Conservation (phyloP, 2,329 filamentous ascomycete species). For the Phialophora macrospora region DNA sequence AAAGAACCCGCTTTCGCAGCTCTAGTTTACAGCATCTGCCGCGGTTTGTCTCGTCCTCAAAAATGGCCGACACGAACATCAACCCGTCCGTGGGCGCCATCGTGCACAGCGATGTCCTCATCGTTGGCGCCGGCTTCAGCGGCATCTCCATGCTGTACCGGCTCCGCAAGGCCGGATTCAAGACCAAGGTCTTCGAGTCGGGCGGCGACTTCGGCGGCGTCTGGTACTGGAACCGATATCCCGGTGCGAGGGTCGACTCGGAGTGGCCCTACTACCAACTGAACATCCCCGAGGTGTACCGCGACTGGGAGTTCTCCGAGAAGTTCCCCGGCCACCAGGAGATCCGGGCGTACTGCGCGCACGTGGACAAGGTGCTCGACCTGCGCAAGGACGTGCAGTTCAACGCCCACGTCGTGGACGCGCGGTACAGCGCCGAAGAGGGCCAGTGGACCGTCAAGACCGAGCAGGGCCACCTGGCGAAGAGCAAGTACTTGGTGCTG, state of each 20-base stretch:
- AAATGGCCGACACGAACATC: conserved; percentile 17
- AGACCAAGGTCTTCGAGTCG: conserved; percentile 45
- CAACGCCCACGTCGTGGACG: conserved; percentile 45
- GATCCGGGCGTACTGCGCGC: conserved; percentile 49
- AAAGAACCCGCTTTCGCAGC: neutral
- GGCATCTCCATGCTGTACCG: conserved; percentile 40
- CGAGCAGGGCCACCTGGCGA: conserved; percentile 42
- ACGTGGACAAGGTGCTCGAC: conserved; percentile 48
- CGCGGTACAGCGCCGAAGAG: conserved; percentile 43
- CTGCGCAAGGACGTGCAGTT: conserved; percentile 47
- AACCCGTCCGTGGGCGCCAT: conserved; percentile 20
- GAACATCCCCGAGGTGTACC: conserved; percentile 55
- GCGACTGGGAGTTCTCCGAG: conserved; percentile 54
- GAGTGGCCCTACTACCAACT: conserved; percentile 61
- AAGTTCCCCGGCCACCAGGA: conserved; percentile 49
- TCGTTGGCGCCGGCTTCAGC: conserved; percentile 37
- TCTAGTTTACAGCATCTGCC: neutral
- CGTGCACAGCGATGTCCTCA: conserved; percentile 36
- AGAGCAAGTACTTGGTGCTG: conserved; percentile 34
- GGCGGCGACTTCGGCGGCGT: conserved; percentile 44
- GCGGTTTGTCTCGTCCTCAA: neutral
- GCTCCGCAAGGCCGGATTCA: conserved; percentile 43
- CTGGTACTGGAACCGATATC: conserved; percentile 76
- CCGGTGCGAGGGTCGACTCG: conserved; percentile 60
- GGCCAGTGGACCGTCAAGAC: conserved; percentile 50